These are phyloP conservation scores for Debaryomyces psychrophilus DNA, from an alignment of 1,139 yeast species.

Conservation along the genomic window DNA sequence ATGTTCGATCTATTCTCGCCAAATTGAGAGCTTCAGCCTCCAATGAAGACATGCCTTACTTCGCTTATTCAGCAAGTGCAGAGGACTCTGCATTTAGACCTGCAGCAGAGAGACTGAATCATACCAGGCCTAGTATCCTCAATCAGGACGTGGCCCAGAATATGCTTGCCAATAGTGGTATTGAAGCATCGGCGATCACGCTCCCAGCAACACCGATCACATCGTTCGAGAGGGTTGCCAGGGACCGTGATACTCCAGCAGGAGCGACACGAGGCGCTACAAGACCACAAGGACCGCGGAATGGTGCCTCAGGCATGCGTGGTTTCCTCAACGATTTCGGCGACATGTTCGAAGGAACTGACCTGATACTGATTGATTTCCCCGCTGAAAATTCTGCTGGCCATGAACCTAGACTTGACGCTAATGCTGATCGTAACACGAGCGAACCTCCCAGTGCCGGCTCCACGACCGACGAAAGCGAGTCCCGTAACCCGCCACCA, in stretches of 20 bases:
- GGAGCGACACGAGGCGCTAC: conserved; percentile 8
- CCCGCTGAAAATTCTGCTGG: conserved; percentile 6
- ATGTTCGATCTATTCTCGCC: conserved; percentile 33
- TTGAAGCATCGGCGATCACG: conserved; percentile 27
- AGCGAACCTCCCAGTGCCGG: neutral
- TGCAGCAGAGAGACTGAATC: conserved; percentile 37
- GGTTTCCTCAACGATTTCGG: conserved; percentile 30
- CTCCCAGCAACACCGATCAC: conserved; percentile 19
- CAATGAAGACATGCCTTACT: conserved; percentile 33
- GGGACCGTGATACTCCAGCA: conserved; percentile 6
- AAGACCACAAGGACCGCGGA: conserved; percentile 4
- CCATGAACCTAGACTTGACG: conserved; percentile 6
- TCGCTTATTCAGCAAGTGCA: conserved; percentile 31
- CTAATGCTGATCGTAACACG: neutral
- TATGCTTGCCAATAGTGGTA: conserved; percentile 33
- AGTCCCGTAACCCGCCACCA: neutral
- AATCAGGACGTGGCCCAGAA: conserved; percentile 46
- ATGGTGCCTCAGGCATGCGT: conserved; percentile 17
- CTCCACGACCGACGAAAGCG: conserved; percentile 1
- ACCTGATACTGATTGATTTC: conserved; percentile 8
- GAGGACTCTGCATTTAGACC: conserved; percentile 32
- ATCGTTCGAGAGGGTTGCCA: conserved; percentile 16
- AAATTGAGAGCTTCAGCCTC: conserved; percentile 28
- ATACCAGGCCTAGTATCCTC: conserved; percentile 39
- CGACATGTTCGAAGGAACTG: conserved; percentile 22